phyloP scores from a whole-genome alignment of 768 basidiomycete genomes.

The Lactarius evosmus region DNA sequence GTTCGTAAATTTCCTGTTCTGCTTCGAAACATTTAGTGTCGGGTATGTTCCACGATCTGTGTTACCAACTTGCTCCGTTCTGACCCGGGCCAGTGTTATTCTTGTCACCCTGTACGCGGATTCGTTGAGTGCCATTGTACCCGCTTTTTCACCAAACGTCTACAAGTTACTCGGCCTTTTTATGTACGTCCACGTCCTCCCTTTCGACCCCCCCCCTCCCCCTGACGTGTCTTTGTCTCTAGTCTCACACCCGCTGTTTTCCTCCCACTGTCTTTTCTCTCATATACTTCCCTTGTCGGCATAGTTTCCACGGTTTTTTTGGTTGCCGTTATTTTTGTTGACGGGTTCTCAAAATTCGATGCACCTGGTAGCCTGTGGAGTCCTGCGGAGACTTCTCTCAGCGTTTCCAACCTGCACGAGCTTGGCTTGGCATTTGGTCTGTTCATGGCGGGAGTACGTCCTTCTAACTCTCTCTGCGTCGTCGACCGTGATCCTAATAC shows the following conservation, averaged over 20 bases:
- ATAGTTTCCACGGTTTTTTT: conserved; percentile 76
- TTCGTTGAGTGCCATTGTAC: conserved; percentile 71
- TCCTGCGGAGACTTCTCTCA: conserved; percentile 65
- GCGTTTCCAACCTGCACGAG: conserved; percentile 49
- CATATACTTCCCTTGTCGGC: conserved; percentile 84
- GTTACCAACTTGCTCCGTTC: neutral
- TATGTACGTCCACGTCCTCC: conserved; percentile 47
- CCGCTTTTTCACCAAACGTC: conserved; percentile 57
- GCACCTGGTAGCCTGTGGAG: conserved; percentile 79
- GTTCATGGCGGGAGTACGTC: conserved; percentile 83
- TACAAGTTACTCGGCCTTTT: conserved; percentile 75
- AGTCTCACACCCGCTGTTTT: conserved; percentile 84
- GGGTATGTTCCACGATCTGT: conserved; percentile 43
- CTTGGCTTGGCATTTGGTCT: conserved; percentile 83
- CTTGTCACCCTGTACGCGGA: conserved; percentile 90
- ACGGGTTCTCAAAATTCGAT: conserved; percentile 70
- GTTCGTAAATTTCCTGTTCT: conserved; percentile 71
- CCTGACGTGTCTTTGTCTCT: conserved; percentile 12
- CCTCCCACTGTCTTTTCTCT: conserved; percentile 80
- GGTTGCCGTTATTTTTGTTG: conserved; percentile 72
- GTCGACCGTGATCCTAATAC: neutral
- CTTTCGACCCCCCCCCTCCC: neutral
- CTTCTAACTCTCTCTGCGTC: neutral
- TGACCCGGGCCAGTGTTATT: conserved; percentile 55
- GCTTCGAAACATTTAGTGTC: conserved; percentile 82